Percentiles rank a stretch among this genome's conserved stretches.
These are phyloP conservation scores for Penicillium sp. DNA, from an alignment of 2,329 filamentous ascomycete genomes.

Conservation along the genomic window DNA sequence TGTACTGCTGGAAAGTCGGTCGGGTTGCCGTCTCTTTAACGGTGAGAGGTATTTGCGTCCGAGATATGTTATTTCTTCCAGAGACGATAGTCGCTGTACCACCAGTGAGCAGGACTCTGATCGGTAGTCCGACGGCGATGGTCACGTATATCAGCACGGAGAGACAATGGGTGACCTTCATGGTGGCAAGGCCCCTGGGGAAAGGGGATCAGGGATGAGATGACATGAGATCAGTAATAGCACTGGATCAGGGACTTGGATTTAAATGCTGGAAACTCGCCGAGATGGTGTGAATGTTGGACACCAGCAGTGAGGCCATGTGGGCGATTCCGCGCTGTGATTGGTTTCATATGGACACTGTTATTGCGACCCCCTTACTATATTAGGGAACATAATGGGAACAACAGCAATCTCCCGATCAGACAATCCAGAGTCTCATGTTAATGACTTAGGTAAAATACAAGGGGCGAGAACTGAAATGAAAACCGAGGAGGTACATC, in stretches of 20 bases:
- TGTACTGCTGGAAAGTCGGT: constrained; percentile 9
- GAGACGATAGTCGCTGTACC: constrained; percentile 2
- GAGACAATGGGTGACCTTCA: constrained; percentile 4
- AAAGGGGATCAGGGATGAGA: neutral
- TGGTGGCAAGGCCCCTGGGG: constrained; percentile 2
- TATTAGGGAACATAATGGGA: too few species aligned
- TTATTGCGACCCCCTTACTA: too few species aligned
- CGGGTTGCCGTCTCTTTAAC: neutral
- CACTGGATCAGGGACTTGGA: neutral
- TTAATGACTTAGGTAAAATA: too few species aligned
- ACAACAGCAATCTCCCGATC: too few species aligned
- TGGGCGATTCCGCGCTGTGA: neutral
- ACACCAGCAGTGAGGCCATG: constrained; percentile 1
- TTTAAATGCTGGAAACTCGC: neutral
- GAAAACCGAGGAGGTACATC: too few species aligned
- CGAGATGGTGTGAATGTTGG: neutral
- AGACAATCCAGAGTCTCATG: too few species aligned
- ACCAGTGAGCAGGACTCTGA: constrained; percentile 1
- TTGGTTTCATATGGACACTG: neutral
- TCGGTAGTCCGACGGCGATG: constrained; percentile 7
- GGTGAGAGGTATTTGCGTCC: neutral
- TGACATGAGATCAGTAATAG: neutral
- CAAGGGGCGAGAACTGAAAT: too few species aligned
- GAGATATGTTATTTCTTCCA: neutral
- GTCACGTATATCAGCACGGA: constrained; percentile 2